These are phyloP conservation scores for Paraleonurus japonicus DNA, from an alignment of 257 asterid species.

Conservation along the genomic window DNA sequence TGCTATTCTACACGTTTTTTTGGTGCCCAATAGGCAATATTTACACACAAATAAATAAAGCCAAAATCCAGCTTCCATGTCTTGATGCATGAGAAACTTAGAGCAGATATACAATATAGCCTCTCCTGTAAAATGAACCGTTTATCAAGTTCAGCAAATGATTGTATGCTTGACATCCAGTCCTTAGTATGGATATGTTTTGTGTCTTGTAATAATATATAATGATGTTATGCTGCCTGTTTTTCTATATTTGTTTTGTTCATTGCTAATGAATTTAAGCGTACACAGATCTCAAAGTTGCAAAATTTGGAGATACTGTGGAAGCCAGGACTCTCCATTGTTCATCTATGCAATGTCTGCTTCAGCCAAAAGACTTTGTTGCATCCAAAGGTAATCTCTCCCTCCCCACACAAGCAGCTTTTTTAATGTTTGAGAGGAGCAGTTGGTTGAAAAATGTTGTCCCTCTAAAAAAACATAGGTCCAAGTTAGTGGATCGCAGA, in stretches of 20 bases:
- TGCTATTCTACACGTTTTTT: neutral
- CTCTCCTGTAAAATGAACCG: neutral
- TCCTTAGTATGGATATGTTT: neutral
- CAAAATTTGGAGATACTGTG: conserved; percentile 50
- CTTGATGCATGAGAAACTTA: neutral
- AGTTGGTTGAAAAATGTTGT: neutral
- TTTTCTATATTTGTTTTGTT: neutral
- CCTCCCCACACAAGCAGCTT: neutral
- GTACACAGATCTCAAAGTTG: conserved; percentile 55
- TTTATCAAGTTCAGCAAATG: neutral
- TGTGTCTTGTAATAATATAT: neutral
- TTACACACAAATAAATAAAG: no score
- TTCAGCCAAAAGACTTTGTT: conserved; percentile 45
- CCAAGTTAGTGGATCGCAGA: neutral
- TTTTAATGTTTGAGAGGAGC: neutral
- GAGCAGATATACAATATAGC: neutral
- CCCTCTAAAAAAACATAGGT: neutral
- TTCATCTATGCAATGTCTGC: conserved; percentile 52
- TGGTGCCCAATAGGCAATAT: neutral
- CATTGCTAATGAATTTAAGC: conserved; percentile 7
- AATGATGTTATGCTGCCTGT: neutral
- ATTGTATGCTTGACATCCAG: neutral
- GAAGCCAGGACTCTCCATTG: conserved; percentile 69
- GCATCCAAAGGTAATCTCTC: conserved; percentile 44
- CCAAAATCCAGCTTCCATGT: neutral